phyloP scores from a whole-genome alignment of 2,329 filamentous ascomycete species.

The Sclerotinia borealis region DNA sequence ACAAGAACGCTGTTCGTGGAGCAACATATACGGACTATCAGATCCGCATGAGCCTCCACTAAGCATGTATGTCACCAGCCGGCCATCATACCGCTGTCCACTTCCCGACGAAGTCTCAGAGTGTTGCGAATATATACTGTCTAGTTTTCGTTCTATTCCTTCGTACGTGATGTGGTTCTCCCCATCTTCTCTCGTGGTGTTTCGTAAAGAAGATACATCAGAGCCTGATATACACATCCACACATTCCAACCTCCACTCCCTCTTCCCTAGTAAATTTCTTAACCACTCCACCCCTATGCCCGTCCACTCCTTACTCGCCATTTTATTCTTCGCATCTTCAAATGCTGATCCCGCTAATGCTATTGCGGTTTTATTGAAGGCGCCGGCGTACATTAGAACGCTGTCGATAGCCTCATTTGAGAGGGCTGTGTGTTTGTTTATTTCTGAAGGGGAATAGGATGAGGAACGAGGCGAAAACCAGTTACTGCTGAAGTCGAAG shows the following conservation, averaged over 20 bases:
- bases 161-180: not conserved
- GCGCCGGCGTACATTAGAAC: slow-evolving; percentile 34
- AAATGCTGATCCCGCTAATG: slow-evolving; percentile 60
- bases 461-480: slow-evolving; percentile 72
- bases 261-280: slow-evolving; percentile 72
- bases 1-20: not conserved
- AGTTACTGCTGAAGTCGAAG: slow-evolving; percentile 85
- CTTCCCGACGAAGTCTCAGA: not conserved
- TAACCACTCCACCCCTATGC: slow-evolving; percentile 79
- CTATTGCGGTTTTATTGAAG: slow-evolving; percentile 63
- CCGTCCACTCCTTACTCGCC: slow-evolving; percentile 60
- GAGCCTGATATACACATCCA: slow-evolving; percentile 79
- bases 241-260: slow-evolving; percentile 86
- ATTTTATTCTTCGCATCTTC: slow-evolving; percentile 50
- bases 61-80: not conserved
- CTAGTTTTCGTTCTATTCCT: not conserved
- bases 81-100: not conserved
- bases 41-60: not conserved
- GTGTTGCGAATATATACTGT: not conserved
- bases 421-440: slow-evolving; percentile 23
- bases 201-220: slow-evolving; percentile 33
- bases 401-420: slow-evolving; percentile 33
- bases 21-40: not conserved
- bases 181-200: not conserved
- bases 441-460: slow-evolving; percentile 21